These are phyloP conservation scores for Phylloporus sp. DNA, from an alignment of 768 basidiomycete species.

Conservation along the genomic window DNA sequence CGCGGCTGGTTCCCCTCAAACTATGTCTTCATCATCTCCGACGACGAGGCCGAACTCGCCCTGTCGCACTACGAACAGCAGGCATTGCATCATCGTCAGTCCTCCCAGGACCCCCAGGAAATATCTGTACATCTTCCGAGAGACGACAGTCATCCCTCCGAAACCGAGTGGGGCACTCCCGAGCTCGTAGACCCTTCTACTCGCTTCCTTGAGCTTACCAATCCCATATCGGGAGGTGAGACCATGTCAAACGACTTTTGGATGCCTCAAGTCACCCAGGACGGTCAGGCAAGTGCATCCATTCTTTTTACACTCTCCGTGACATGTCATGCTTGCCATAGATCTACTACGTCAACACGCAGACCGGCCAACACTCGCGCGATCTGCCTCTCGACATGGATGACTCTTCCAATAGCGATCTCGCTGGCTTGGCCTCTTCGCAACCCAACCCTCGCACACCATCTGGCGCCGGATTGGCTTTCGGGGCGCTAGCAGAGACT, in stretches of 20 bases:
- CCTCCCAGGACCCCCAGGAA: slow-evolving; percentile 13
- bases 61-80: slow-evolving; percentile 34
- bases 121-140: slow-evolving; percentile 1
- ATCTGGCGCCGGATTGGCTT: slow-evolving; percentile 47
- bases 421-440: slow-evolving; percentile 51
- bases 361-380: slow-evolving; percentile 75
- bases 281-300: slow-evolving; percentile 65
- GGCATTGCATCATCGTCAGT: slow-evolving; percentile 10
- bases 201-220: slow-evolving; percentile 31
- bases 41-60: slow-evolving; percentile 72
- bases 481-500: slow-evolving; percentile 34
- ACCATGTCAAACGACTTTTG: slow-evolving; percentile 71
- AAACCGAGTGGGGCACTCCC: slow-evolving; percentile 42
- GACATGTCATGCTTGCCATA: slow-evolving; percentile 27
- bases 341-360: slow-evolving; percentile 95
- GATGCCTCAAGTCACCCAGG: slow-evolving; percentile 79
- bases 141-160: slow-evolving; percentile 32
- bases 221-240: slow-evolving; percentile 23
- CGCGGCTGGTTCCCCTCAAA: slow-evolving; percentile 98
- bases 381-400: slow-evolving; percentile 79
- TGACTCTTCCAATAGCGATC: slow-evolving; percentile 57
- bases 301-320: neutral
- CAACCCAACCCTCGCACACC: slow-evolving; percentile 54
- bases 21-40: slow-evolving; percentile 76
- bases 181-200: slow-evolving; percentile 34